Evolutionary conservation across 2,329 filamentous ascomycete genomes (phyloP), one percentile per base, ranked within the genome.

Genomic region (Neospermospora avenae): DNA sequence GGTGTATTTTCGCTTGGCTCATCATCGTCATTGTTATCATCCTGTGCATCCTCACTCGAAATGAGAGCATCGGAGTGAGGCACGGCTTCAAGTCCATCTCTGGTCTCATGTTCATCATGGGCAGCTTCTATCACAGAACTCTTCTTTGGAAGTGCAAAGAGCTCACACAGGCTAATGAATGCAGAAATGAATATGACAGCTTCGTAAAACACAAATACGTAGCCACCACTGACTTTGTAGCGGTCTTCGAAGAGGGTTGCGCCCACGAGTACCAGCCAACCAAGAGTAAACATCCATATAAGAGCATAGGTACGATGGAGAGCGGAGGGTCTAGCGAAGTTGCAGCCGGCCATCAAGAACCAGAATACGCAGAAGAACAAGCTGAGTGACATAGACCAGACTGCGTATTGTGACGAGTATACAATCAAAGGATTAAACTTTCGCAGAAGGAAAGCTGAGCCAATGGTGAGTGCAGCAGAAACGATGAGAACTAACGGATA

Each of bases 391-490:
- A 96, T 96, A 28, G 85, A 84, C 91, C 92, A 96, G 1, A 97
- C 88, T 4, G 90, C 81, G 72, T 95, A 98, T 51, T 87, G 82
- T 68, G 89, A 96, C 75, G 91, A 93, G 76, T 97, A 95, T n/a
- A 95, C 79, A 68, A 98, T 91, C 68, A 91, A 83, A 1, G 93
- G 92, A 71, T 98, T 98, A 71, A 93, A 77, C 74, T 95, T 96
- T 39, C 84, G 84, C 44, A 96, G 70, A 55, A 98, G 75, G 67
- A 89, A 89, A 1, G 90, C 88, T 18, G 91, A 79, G 0, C 84
- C 90, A 24, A 96, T 74, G 0, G 89, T 84, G n/a, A 89, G 77
- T 0, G 81, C 86, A 1, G 83, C 84, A 0, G 93, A 82, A 35
- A 91, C 79, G 20, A 81, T 70, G 42, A 96, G 79, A 1, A 91